Evolutionary conservation across 1,284 basidiomycete species (phyloP).

Genomic region (Ustilago xerochloae): DNA sequence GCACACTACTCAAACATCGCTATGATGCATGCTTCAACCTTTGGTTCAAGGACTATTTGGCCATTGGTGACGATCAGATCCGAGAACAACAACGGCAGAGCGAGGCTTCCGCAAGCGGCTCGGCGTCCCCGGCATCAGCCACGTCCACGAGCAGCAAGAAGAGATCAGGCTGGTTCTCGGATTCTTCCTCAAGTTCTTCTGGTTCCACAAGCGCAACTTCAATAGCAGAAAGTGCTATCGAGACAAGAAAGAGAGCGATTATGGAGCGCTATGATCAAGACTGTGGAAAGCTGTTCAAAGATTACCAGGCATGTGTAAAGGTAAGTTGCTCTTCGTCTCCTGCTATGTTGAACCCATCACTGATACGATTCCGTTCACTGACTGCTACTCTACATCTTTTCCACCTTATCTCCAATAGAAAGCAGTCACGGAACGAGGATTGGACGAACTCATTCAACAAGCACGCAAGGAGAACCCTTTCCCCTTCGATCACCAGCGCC

Average conservation of each 20-base stretch:
- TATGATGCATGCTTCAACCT: constrained; percentile 95
- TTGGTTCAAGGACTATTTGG: constrained; percentile 93
- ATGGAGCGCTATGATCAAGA: constrained; percentile 76
- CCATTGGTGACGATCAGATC: constrained; percentile 54
- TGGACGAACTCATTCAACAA: constrained; percentile 80
- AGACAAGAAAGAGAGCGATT: constrained; percentile 31
- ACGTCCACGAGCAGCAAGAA: constrained; percentile 19
- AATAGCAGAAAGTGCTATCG: constrained; percentile 23
- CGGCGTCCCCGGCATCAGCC: constrained; percentile 3
- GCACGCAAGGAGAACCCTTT: constrained; percentile 72
- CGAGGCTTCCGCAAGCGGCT: constrained; percentile 66
- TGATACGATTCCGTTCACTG: too few species aligned
- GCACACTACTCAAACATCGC: constrained; percentile 86
- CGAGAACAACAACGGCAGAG: constrained; percentile 66
- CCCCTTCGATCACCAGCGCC: constrained; percentile 55
- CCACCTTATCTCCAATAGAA: too few species aligned
- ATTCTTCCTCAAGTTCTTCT: constrained; percentile 17
- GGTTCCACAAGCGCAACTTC: constrained; percentile 12
- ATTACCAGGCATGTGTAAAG: constrained; percentile 83
- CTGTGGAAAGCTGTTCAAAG: constrained; percentile 82
- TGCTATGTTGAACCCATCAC: background rate
- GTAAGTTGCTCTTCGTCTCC: too few species aligned
- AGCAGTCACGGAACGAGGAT: constrained; percentile 81
- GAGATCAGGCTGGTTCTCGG: constrained; percentile 37
- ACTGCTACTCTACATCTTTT: too few species aligned